Evolutionary conservation across 129 eudicot genomes (phyloP).

Genomic region (Saussurea involucrata): DNA sequence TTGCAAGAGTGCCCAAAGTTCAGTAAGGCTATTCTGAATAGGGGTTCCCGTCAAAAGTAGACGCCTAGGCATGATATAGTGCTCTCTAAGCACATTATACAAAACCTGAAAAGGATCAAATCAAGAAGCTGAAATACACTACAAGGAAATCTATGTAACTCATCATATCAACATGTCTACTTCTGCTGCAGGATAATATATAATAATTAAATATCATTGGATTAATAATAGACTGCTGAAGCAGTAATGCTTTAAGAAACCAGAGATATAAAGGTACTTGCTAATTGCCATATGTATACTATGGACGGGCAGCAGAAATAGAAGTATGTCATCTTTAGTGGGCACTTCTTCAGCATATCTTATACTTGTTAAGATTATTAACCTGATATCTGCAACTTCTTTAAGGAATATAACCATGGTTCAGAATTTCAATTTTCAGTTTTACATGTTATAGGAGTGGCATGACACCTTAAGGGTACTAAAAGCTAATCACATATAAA

Average conservation of each 20-base stretch:
- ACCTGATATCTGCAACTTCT: background rate
- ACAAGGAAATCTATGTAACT: background rate
- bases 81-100: conserved; percentile 73
- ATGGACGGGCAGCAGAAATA: background rate
- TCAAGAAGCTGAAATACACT: background rate
- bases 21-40: conserved; percentile 87
- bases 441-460: background rate
- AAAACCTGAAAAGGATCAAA: conserved; percentile 56
- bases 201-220: background rate
- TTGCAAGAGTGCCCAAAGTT: conserved; percentile 94
- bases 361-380: background rate
- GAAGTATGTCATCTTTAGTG: background rate
- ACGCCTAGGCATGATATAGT: conserved; percentile 80
- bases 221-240: background rate
- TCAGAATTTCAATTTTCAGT: background rate
- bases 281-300: background rate
- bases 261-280: background rate
- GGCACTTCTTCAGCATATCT: background rate
- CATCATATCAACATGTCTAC: background rate
- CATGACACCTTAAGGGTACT: background rate
- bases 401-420: background rate
- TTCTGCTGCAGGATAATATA: background rate
- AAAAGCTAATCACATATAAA: background rate
- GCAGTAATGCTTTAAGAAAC: background rate
- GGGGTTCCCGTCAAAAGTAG: conserved; percentile 97